Base-by-base conservation (phyloP, 306 rosid species). In the Chamaecrista fasciculata region DNA sequence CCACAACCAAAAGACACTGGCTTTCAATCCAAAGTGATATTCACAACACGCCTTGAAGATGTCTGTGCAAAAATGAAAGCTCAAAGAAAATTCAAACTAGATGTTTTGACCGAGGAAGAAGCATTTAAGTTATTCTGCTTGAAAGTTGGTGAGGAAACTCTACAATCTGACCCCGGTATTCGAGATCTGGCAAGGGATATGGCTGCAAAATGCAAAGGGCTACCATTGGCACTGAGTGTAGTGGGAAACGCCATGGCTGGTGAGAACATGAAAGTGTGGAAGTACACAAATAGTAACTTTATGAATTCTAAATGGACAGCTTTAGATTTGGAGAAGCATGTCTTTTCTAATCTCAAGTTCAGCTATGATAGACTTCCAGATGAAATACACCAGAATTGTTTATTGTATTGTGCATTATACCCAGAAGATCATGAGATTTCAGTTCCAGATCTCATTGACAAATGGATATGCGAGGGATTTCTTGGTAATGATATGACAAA, bases 51-150 rank as follows among this genome's bases (percentile, higher is more conserved):
- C 0, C 8, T 1, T 5, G 34, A 31, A 44, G 68, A 81, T 56
- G 71, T 81, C 7, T 77, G 82, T 3, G 50, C 4, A 19, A 61
- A 60, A 25, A 81, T 81, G 86, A 31, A 65, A 4, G 75, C 78
- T 11, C 4, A 64, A 0, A 65, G 3, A 12, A 58, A 15, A 28
- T 29, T 70, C 2, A 36, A 44, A 10, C 75, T 74, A 34, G n/a
- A 44, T 46, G 65, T 67, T 62, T 14, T 78, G 46, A 6, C 4
- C 0, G 5, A 20, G 10, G 3, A 66, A n/a, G 36, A 74, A 33
- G 71, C 86, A n/a, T 46, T 43, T 16, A 3, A 51, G 0, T 66
- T 78, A 29, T 82, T 78, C 15, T 5, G 63, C 47, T 43, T 14
- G 15, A 49, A 73, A 18, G 65, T 74, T 4, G 43, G 73, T 15